Conservation (phyloP, 1,139 yeast species). For the Geotrichum carabidarum region DNA sequence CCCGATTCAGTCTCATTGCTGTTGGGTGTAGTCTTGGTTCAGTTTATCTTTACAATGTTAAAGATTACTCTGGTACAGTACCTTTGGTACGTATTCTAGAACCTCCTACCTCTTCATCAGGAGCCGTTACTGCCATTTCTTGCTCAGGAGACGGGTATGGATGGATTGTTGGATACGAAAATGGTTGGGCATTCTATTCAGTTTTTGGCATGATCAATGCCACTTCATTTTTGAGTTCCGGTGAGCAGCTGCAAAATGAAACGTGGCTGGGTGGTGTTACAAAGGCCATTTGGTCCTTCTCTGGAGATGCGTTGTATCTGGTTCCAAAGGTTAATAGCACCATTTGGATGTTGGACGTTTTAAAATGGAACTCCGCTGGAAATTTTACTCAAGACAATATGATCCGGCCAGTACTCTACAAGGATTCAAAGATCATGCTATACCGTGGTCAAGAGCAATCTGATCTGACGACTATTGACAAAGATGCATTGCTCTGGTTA, state of each 20-base stretch:
- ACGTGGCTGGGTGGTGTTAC: constrained; percentile 35
- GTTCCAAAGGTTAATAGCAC: constrained; percentile 24
- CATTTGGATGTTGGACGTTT: constrained; percentile 31
- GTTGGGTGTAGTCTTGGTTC: constrained; percentile 36
- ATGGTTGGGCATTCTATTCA: constrained; percentile 39
- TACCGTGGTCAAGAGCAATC: constrained; percentile 41
- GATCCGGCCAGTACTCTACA: constrained; percentile 36
- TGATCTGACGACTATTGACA: constrained; percentile 38
- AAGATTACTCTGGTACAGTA: constrained; percentile 36
- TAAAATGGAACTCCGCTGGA: constrained; percentile 35
- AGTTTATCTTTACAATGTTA: constrained; percentile 34
- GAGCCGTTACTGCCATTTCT: constrained; percentile 29
- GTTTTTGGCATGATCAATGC: constrained; percentile 39
- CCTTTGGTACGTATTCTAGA: constrained; percentile 29
- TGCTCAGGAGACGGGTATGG: constrained; percentile 39
- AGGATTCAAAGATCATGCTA: constrained; percentile 37
- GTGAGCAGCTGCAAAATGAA: constrained; percentile 28
- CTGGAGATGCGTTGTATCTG: constrained; percentile 32
- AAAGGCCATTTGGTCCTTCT: constrained; percentile 35
- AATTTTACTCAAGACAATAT: constrained; percentile 32
- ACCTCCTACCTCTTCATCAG: constrained; percentile 34
- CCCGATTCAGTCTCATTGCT: constrained; percentile 37
- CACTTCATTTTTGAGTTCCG: constrained; percentile 31
- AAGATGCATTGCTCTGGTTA: constrained; percentile 40
- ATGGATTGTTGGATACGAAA: constrained; percentile 36